Percentiles rank a stretch among this genome's conserved stretches.
phyloP scores from a whole-genome alignment of 441 rosid species.

The Mallotus japonicus region DNA sequence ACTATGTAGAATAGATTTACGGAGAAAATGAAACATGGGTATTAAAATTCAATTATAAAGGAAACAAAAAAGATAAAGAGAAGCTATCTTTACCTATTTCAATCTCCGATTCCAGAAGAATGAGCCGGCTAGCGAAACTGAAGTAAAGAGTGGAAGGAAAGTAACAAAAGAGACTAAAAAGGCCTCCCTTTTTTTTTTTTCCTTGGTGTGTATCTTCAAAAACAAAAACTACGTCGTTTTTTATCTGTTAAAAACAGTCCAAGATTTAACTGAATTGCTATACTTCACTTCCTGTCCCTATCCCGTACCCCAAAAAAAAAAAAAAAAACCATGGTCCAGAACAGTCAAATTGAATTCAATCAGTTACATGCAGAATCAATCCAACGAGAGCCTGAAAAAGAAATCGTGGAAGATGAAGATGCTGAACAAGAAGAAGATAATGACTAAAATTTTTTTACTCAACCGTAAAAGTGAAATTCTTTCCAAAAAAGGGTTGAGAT shows the following conservation, averaged over 20 bases:
- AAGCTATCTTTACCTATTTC: neutral
- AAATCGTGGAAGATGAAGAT: constrained; percentile 32
- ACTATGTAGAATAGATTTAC: neutral
- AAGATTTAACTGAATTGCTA: neutral
- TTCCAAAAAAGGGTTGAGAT: too few species aligned
- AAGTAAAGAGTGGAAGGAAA: too few species aligned
- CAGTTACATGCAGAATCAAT: neutral
- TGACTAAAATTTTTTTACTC: too few species aligned
- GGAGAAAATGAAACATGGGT: constrained; percentile 6
- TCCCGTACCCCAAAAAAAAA: neutral
- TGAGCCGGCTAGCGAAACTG: too few species aligned
- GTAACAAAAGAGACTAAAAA: too few species aligned
- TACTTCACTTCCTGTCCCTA: neutral
- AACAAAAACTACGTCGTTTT: neutral
- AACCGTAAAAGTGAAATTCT: too few species aligned
- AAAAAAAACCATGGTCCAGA: constrained; percentile 24
- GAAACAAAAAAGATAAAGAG: neutral
- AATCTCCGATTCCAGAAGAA: neutral
- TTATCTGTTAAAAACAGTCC: neutral
- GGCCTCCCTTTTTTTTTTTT: too few species aligned
- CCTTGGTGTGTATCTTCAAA: neutral
- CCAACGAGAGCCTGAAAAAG: constrained; percentile 19
- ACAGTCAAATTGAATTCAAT: constrained; percentile 1
- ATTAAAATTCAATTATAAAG: neutral
- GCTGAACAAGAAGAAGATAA: constrained; percentile 37